Evolutionary conservation across 345 rosid genomes (phyloP).

Genomic region (Geranium brycei): DNA sequence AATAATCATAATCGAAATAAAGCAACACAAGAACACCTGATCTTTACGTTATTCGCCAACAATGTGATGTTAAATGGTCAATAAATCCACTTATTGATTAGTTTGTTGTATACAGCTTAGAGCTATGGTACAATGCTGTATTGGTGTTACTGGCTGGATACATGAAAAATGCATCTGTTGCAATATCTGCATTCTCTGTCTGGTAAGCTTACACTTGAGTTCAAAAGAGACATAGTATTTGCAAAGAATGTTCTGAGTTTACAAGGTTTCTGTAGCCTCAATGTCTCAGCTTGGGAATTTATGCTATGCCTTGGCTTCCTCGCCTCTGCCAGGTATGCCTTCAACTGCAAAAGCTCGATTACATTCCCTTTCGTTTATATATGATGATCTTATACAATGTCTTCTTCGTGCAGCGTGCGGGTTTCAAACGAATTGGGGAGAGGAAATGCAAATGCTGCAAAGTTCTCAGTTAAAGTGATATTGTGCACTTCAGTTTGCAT

Average conservation of each 20-base stretch:
- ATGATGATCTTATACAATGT: not conserved
- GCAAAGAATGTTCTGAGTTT: not conserved
- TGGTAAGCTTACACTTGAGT: slow-evolving; percentile 11
- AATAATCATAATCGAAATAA: too few relatives aligned
- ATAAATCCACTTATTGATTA: too few relatives aligned
- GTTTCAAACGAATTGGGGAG: slow-evolving; percentile 39
- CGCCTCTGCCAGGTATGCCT: slow-evolving; percentile 14
- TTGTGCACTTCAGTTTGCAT: slow-evolving; percentile 12
- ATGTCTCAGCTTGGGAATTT: slow-evolving; percentile 22
- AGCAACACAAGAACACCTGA: too few relatives aligned
- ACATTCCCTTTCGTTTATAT: not conserved
- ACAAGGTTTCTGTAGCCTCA: slow-evolving; percentile 20
- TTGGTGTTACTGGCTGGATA: slow-evolving; percentile 29
- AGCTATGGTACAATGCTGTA: slow-evolving; percentile 25
- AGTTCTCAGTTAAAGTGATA: slow-evolving; percentile 23
- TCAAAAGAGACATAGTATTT: not conserved
- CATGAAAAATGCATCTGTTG: slow-evolving; percentile 21
- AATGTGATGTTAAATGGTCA: too few relatives aligned
- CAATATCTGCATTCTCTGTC: slow-evolving; percentile 29
- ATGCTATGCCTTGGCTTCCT: slow-evolving; percentile 31
- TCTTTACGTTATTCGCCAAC: too few relatives aligned
- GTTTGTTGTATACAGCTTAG: slow-evolving; percentile 15
- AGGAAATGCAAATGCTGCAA: slow-evolving; percentile 25
- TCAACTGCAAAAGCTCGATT: too few relatives aligned
- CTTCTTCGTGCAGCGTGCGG: slow-evolving; percentile 23